Percentiles rank a stretch among this genome's conserved stretches.
Conservation (phyloP, 495 filamentous ascomycete species). For the Trichoderma asperelloides region DNA sequence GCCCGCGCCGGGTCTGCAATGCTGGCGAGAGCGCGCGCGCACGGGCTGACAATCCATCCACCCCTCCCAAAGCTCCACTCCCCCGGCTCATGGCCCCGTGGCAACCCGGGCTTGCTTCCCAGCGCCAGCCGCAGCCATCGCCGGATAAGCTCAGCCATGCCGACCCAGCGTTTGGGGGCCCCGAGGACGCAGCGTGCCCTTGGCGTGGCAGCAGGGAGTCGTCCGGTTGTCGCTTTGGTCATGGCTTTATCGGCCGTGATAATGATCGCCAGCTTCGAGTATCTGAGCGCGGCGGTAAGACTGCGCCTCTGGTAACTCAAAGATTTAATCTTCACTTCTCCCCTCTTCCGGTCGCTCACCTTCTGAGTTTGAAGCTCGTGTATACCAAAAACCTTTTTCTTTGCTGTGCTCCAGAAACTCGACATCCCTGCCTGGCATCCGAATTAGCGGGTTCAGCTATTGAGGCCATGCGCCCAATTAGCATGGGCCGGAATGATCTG, state of each 20-base stretch:
- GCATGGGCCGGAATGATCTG: conserved; percentile 3
- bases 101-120: conserved; percentile 4
- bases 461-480: conserved; percentile 1
- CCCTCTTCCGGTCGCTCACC: neutral
- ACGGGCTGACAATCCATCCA: conserved; percentile 6
- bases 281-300: neutral
- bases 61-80: neutral
- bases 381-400: neutral
- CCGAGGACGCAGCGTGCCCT: neutral
- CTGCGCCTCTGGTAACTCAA: neutral
- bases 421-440: conserved; percentile 2
- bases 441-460: conserved; percentile 5
- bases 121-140: conserved; percentile 6
- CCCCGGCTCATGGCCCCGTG: neutral
- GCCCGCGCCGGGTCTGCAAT: neutral
- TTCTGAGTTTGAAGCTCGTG: neutral
- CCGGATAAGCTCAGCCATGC: conserved; percentile 4
- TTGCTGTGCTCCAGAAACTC: neutral
- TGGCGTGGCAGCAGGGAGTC: neutral
- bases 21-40: neutral
- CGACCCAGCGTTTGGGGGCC: neutral
- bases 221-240: neutral
- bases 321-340: neutral
- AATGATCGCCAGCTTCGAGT: neutral
- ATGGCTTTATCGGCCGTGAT: neutral